Base-by-base conservation (phyloP, 176 grass and related monocot species). In the Phyllostachys edulis region DNA sequence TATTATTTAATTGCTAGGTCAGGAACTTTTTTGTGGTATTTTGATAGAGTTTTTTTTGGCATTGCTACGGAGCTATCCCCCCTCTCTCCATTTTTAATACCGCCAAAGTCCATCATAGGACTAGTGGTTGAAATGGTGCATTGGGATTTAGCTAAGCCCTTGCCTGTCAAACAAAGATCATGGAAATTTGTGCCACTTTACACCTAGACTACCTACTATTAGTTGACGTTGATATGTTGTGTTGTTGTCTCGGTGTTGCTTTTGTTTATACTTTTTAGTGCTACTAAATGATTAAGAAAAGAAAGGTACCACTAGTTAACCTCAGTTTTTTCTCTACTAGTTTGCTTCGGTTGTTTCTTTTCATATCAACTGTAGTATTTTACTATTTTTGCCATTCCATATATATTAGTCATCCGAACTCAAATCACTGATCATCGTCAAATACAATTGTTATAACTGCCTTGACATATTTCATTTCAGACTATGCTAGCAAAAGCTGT, bases 401-500 rank as follows among this genome's bases (percentile, higher is more conserved):
- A 32, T 40, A 29, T 46, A 29, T 52, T 80, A 61, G 20, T 17
- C 61, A 6, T 39, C 16, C n/a, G 69, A 66, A 37, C 69, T 89
- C 63, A 63, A 78, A 23, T 94, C 60, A 6, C n/a, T 59, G 26
- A 71, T 45, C 62, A 42, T 55, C 45, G 11, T 61, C 39, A 47
- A 79, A n/a, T 74, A 7, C 6, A 62, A 46, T 12, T 46, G 44
- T 46, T 46, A 12, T 46, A 46, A 46, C 2, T 46, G 10, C 44
- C 44, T 80, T 37, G 46, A 54, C 21, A 74, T 71, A 75, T 78
- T 87, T 73, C 49, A 56, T 85, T 91, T 80, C 64, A 98, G 96
- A 98, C 96, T 23, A 98, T 98, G 96, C 93, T 95, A 80, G 96
- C 93, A 50, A 98, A 98, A 88, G 93, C 96, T 85, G 96, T 98